Base-by-base conservation (phyloP, 78 protist species). In the Dictyostelium brefeldianum region DNA sequence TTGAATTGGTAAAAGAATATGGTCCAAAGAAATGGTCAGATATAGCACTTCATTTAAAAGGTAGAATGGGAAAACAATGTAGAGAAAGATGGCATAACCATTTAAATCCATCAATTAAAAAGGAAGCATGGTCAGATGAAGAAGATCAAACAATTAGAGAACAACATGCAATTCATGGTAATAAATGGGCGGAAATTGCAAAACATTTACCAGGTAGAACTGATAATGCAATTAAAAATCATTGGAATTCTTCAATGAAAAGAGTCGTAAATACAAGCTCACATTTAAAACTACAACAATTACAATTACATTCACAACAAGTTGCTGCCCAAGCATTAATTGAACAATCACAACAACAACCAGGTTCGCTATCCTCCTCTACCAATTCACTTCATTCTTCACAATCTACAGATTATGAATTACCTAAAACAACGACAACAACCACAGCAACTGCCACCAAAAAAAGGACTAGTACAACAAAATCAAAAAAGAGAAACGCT, bases 191-290 rank as follows among this genome's bases (percentile, higher is more conserved):
- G 6, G 97, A 96, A 29, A 98, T 98, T 15, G 96, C 97, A 5
- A 91, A 93, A 25, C 56, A 11, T 18, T 92, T 98, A 7, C 97
- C 95, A 1, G 99, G 98, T n/a, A 89, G 99, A 14, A 91, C 99
- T 25, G 98, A 97, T 89, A 98, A 98, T 77, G 98, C 97, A 0
- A 91, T 98, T 70, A 98, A 98, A 79, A 98, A 98, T 80, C 99
- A 87, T 79, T 98, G 98, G 98, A 97, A 98, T 75, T 98, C 99
- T 10, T 91, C 98, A 27, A 71, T 97, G 91, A 91, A 93, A 50
- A 90, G 89, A 56, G 48, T 36, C 4, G 36, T 50, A 14, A 65
- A 70, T 41, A 70, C 25, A 27, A 41, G 31, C 18, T 14, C 20
- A 29, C 78, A 70, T 18, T 14, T 41, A 29, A 27, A 41, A 70